These are phyloP conservation scores for Glutinoglossum americanum DNA, from an alignment of 495 filamentous ascomycete species.

Conservation along the genomic window DNA sequence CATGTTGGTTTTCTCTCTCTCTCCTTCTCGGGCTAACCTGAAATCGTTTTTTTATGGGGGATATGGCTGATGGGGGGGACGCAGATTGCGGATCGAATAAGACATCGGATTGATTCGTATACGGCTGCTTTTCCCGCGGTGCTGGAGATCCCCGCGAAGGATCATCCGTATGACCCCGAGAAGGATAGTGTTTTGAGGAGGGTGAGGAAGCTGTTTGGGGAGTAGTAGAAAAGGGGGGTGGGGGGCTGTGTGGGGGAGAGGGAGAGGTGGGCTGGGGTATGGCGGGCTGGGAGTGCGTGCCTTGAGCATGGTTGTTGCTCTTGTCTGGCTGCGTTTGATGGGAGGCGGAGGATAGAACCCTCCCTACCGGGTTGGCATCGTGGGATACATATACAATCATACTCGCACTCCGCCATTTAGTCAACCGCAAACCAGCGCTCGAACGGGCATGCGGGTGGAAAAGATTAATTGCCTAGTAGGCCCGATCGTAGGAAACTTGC, in stretches of 20 bases:
- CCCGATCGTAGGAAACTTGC: too few relatives aligned
- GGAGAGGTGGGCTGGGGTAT: not conserved
- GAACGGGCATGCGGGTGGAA: too few relatives aligned
- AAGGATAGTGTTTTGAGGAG: slow-evolving; percentile 93
- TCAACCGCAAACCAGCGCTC: too few relatives aligned
- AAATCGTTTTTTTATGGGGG: too few relatives aligned
- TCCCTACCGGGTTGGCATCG: too few relatives aligned
- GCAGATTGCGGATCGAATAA: slow-evolving; percentile 83
- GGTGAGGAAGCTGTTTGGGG: slow-evolving; percentile 23
- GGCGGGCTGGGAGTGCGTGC: not conserved
- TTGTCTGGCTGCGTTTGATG: not conserved
- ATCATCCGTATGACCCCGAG: slow-evolving; percentile 96
- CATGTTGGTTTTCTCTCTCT: slow-evolving; percentile 33
- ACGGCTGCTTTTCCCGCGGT: slow-evolving; percentile 53
- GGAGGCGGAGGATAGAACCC: too few relatives aligned
- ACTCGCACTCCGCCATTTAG: too few relatives aligned
- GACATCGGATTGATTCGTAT: slow-evolving; percentile 53
- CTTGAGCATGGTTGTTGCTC: not conserved
- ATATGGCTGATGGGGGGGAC: too few relatives aligned
- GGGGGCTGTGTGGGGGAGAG: not conserved
- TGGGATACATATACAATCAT: too few relatives aligned
- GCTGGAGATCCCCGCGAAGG: slow-evolving; percentile 96
- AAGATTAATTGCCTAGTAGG: too few relatives aligned
- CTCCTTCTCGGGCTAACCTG: too few relatives aligned
- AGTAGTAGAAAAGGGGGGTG: not conserved